Conservation (phyloP, 139 green algal species). For the Pseudopediastrum boryanum region DNA sequence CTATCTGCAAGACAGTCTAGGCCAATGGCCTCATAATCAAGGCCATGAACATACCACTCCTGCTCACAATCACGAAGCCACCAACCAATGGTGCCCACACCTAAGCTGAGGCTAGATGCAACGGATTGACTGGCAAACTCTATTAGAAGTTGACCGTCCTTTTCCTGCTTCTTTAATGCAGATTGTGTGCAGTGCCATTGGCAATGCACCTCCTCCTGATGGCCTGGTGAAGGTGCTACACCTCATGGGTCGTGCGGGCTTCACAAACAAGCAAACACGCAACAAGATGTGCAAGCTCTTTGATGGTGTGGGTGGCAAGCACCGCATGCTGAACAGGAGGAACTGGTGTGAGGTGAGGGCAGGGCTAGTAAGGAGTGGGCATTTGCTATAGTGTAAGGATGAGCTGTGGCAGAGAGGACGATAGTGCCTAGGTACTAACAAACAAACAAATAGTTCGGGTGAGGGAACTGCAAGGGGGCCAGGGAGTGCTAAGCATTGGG, state of each 20-base stretch:
- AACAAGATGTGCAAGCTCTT: constrained; percentile 2
- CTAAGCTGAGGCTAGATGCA: too few relatives aligned
- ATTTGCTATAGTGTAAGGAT: too few relatives aligned
- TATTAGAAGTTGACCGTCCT: too few relatives aligned
- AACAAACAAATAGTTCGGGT: too few relatives aligned
- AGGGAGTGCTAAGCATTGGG: background rate
- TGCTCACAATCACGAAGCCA: too few relatives aligned
- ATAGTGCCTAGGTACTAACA: too few relatives aligned
- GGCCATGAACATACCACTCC: too few relatives aligned
- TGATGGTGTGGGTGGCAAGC: constrained; percentile 1
- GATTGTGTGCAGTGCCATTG: constrained; percentile 34
- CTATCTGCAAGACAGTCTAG: too few relatives aligned
- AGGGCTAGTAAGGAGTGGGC: background rate
- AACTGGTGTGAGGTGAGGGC: constrained; percentile 37
- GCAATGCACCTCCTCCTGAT: constrained; percentile 28
- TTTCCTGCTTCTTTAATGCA: background rate
- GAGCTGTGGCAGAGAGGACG: too few relatives aligned
- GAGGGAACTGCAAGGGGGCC: background rate
- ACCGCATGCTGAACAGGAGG: constrained; percentile 28
- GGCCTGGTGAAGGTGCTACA: constrained; percentile 10
- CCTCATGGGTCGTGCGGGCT: background rate
- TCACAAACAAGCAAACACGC: constrained; percentile 23
- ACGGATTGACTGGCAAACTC: too few relatives aligned
- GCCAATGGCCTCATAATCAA: too few relatives aligned
- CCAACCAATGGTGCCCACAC: too few relatives aligned